A percentile compares a stretch with the other conserved stretches of the same genome.
These are phyloP conservation scores for Lyophyllum atratum DNA, from an alignment of 768 basidiomycete species.

Conservation along the genomic window DNA sequence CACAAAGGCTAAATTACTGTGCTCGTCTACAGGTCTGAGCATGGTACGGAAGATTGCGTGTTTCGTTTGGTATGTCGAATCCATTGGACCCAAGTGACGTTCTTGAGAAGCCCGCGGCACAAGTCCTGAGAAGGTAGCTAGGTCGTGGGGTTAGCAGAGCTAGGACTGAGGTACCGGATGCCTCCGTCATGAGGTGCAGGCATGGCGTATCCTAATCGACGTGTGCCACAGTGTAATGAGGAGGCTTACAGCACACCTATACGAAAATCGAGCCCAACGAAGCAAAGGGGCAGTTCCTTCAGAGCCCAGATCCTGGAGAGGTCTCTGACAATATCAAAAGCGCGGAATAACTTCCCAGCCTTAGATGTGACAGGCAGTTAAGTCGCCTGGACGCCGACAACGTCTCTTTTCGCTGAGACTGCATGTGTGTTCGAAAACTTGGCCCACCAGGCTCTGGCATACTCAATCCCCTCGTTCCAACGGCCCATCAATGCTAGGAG, in stretches of 20 bases:
- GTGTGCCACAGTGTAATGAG: background rate
- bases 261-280: background rate
- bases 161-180: background rate
- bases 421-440: slow-evolving; percentile 18
- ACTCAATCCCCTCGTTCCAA: background rate
- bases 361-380: slow-evolving; percentile 1
- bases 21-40: background rate
- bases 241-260: background rate
- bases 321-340: background rate
- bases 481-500: background rate
- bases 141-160: background rate
- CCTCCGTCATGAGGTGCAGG: background rate
- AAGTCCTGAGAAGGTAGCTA: background rate
- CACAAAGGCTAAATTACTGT: slow-evolving; percentile 5
- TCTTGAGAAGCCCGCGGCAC: background rate
- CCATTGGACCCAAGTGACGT: background rate
- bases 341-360: background rate
- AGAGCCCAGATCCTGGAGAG: background rate
- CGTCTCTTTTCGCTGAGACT: slow-evolving; percentile 11
- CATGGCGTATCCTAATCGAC: background rate
- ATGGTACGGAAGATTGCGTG: background rate
- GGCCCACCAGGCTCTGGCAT: background rate
- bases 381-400: background rate
- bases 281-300: background rate
- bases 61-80: background rate